phyloP scores from a whole-genome alignment of 805 yeast species.

The Cyberlindnera japonica region DNA sequence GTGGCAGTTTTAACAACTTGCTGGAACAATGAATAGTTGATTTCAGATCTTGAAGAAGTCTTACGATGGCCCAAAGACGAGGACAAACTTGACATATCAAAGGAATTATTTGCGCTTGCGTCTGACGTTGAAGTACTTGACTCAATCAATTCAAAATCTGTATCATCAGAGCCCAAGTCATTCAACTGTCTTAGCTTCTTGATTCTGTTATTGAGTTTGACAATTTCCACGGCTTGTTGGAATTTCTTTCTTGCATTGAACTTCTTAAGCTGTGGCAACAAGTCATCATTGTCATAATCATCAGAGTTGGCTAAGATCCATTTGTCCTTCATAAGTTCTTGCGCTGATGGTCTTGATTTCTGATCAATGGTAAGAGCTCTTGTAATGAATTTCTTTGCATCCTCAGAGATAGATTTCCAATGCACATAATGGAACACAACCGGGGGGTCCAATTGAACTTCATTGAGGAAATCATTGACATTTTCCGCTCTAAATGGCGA shows the following conservation, averaged over 20 bases:
- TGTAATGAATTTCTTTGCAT: conserved; percentile 76
- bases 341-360: conserved; percentile 62
- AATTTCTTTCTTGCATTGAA: conserved; percentile 83
- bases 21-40: conserved; percentile 56
- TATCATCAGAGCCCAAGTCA: conserved; percentile 44
- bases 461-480: conserved; percentile 74
- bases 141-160: conserved; percentile 21
- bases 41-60: conserved; percentile 14
- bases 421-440: conserved; percentile 87
- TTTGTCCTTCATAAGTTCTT: conserved; percentile 59
- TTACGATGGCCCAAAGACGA: conserved; percentile 19
- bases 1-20: conserved; percentile 69
- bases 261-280: conserved; percentile 75
- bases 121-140: conserved; percentile 5
- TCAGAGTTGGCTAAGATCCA: conserved; percentile 63
- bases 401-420: conserved; percentile 78
- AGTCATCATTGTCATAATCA: conserved; percentile 49
- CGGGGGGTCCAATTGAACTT: conserved; percentile 61
- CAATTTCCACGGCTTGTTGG: conserved; percentile 81
- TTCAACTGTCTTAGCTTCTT: conserved; percentile 58
- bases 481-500: conserved; percentile 88
- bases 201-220: conserved; percentile 76
- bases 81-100: conserved; percentile 21
- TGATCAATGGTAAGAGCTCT: conserved; percentile 69
- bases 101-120: conserved; percentile 2